These are phyloP conservation scores for Conidiobolus coronatus DNA, from an alignment of 371 early-diverging fungal species.

Conservation along the genomic window DNA sequence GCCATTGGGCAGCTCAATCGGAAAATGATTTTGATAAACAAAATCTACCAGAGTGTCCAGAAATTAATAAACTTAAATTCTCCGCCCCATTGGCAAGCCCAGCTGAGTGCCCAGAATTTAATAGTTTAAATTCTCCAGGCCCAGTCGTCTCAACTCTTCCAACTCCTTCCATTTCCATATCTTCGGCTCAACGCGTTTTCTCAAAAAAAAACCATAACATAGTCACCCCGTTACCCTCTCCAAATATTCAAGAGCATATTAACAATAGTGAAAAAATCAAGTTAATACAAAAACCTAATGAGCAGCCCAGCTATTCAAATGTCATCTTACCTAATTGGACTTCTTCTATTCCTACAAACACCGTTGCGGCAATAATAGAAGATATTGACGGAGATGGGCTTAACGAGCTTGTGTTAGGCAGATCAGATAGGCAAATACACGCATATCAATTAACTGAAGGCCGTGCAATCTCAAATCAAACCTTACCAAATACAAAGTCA, in stretches of 20 bases:
- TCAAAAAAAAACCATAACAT: too few species aligned
- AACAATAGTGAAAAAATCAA: not conserved
- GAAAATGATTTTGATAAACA: too few species aligned
- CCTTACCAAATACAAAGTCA: not conserved
- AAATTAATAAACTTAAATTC: too few species aligned
- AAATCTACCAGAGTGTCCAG: too few species aligned
- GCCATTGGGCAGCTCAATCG: too few species aligned
- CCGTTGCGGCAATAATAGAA: not conserved
- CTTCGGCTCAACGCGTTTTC: slow-evolving; percentile 2
- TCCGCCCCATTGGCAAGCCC: too few species aligned
- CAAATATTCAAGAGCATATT: not conserved
- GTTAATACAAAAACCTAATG: not conserved
- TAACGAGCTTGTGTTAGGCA: slow-evolving; percentile 50
- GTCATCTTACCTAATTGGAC: slow-evolving; percentile 1
- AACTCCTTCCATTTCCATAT: not conserved
- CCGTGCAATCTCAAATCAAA: not conserved
- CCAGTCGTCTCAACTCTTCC: not conserved
- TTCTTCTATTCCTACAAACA: not conserved
- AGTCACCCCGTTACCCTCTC: not conserved
- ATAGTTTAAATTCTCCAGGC: too few species aligned
- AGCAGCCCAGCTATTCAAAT: not conserved
- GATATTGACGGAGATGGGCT: slow-evolving; percentile 32
- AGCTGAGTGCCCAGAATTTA: too few species aligned
- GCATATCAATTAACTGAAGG: slow-evolving; percentile 20
- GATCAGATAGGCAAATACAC: slow-evolving; percentile 62